Base-by-base conservation (phyloP, 768 basidiomycete species). In the Auricularia auricula-judae region DNA sequence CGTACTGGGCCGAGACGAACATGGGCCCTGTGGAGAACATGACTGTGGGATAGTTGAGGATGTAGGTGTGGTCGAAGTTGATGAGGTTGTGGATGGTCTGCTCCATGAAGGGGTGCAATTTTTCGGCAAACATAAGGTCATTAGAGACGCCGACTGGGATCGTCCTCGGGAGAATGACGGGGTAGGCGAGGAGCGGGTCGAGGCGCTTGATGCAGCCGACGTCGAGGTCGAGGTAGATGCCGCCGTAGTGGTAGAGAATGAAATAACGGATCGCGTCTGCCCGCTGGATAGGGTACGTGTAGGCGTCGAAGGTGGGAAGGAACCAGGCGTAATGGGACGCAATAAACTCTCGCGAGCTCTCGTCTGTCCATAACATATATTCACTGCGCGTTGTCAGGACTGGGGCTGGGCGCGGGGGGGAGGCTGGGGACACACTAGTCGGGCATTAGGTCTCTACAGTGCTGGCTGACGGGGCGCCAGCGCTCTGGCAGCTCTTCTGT, bases 21-120 rank as follows among this genome's bases (percentile, higher is more conserved):
- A 99, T 99, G 70, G 97, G 97, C 1, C 96, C 96, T 0, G 97
- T 99, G 63, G 93, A 93, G 77, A 99, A 99, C 97, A 99, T 99
- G 79, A 99, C 97, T 34, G 97, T 99, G 36, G 97, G 97, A 70
- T 99, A 99, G 76, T 98, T 97, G 72, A 95, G 85, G 63, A 97
- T 74, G 87, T 92, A 99, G 62, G 86, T 84, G 74, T 96, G 92
- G 77, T 98, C 92, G 73, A 96, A 99, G 23, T 87, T 86, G 70
- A 86, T 81, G 66, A 98, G 84, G 73, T 89, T 92, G 77, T 95
- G 89, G 68, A 98, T 95, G 61, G 92, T 91, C 75, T 95, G 91
- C 44, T 88, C 87, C 78, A 98, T 81, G 79, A 99, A 91, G 1
- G 93, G 89, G 68, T 94, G 92, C 1, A 79, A 79, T 71, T 88